Evolutionary conservation across 2,329 filamentous ascomycete genomes (phyloP).

Genomic region (Tolypocladium guangdongense): DNA sequence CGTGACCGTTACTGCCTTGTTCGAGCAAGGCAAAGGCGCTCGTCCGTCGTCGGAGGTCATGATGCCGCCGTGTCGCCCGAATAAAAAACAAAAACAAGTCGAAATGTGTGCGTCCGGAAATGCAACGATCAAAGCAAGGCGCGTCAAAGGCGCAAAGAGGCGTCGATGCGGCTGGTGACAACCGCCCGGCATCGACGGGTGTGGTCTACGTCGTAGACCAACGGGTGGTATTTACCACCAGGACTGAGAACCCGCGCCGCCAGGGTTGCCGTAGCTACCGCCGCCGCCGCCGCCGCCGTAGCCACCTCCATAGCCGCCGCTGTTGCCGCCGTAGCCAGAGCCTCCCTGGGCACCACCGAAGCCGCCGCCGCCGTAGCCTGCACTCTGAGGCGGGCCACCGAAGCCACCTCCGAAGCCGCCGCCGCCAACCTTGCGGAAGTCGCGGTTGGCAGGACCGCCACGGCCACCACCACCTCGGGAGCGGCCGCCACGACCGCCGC

Average conservation of each 20-base stretch:
- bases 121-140: constrained; percentile 12
- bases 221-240: constrained; percentile 45
- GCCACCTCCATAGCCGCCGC: constrained; percentile 28
- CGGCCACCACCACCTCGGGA: constrained; percentile 46
- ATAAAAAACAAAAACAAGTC: constrained; percentile 10
- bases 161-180: constrained; percentile 3
- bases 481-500: constrained; percentile 52
- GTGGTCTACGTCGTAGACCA: constrained; percentile 30
- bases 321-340: constrained; percentile 27
- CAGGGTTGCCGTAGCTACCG: constrained; percentile 53
- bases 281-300: constrained; percentile 32
- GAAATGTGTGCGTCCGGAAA: constrained; percentile 9
- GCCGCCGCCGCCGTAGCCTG: constrained; percentile 29
- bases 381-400: constrained; percentile 15
- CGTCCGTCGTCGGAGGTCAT: constrained; percentile 26
- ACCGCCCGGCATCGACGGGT: background rate
- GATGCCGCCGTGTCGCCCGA: constrained; percentile 28
- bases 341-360: constrained; percentile 22
- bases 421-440: constrained; percentile 72
- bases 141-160: constrained; percentile 3
- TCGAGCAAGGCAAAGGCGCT: constrained; percentile 20
- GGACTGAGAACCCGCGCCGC: constrained; percentile 54
- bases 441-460: constrained; percentile 66
- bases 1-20: constrained; percentile 24
- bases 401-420: constrained; percentile 26